Evolutionary conservation across 2,329 filamentous ascomycete species (phyloP), one percentile per base, ranked within the genome.

Genomic region (Nemania sp.): DNA sequence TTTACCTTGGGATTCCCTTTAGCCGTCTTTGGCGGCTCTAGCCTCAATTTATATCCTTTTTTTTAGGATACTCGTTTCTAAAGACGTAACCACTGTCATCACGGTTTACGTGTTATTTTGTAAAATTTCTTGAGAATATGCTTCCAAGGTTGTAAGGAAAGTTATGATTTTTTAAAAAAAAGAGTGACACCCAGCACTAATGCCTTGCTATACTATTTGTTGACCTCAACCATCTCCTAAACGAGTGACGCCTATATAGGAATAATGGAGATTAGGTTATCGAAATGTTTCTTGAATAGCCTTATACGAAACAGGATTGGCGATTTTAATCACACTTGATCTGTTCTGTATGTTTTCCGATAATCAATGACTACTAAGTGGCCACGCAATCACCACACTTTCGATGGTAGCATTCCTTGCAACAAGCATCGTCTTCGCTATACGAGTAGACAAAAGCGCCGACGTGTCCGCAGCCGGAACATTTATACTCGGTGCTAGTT

Each of bases 371-470:
- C 5, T 3, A 20, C 38, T 57, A 68, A 3, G 13, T 45, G 8
- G 24, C 0, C 18, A 26, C 41, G 55, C 67, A 69, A 4, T 29
- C 20, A 0, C n/a, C 45, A 57, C 67, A 69, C 45, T 47, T 68
- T 10, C 18, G 15, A 32, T 65, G 72, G 3, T 5, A 26, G 45
- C 74, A 75, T 0, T n/a, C 0, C 10, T 55, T 54, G 59, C 74
- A 75, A 6, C 22, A 5, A 4, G 68, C 60, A 0, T 65, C 32
- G 1, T 58, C 45, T 38, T 58, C 49, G 35, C 59, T 5, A 13
- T 2, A 49, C 8, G 5, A 41, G 27, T 73, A 66, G 11, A 55
- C 20, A 49, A 76, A 76, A 4, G 70, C 35, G n/a, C 55, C 64
- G 2, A 15, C 22, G 7, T 62, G 1, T 0, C 8, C 0, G n/a